Evolutionary conservation across 1,284 basidiomycete species (phyloP).

Genomic region (Ceratobasidium sp.): DNA sequence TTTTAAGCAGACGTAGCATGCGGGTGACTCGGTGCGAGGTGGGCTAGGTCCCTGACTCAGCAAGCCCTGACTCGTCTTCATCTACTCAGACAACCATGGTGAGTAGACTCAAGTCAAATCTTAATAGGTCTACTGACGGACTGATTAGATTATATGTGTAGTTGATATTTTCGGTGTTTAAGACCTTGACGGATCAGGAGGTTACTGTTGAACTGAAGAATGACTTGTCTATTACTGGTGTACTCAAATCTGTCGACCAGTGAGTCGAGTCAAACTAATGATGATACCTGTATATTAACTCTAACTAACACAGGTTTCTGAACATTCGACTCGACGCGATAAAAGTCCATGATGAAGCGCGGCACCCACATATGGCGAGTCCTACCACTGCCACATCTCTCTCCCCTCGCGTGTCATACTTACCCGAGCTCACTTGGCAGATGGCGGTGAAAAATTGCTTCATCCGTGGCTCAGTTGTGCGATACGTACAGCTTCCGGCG

Average conservation of each 20-base stretch:
- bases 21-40: conserved; percentile 15
- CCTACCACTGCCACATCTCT: not conserved
- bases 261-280: conserved; percentile 58
- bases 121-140: conserved; percentile 25
- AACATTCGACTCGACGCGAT: conserved; percentile 98
- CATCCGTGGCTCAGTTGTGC: conserved; percentile 97
- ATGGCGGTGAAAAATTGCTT: conserved; percentile 99
- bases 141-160: conserved; percentile 52
- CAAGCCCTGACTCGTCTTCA: conserved; percentile 18
- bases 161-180: conserved; percentile 99
- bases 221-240: conserved; percentile 96
- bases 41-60: not conserved
- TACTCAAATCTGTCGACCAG: conserved; percentile 98
- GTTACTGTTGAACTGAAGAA: conserved; percentile 99
- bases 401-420: not conserved
- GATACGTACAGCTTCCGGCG: conserved; percentile 94
- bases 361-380: conserved; percentile 96
- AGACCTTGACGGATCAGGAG: conserved; percentile 96
- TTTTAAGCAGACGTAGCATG: conserved; percentile 26
- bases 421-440: conserved; percentile 59
- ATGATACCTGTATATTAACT: not conserved
- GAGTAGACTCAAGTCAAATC: not conserved
- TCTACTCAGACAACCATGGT: conserved; percentile 22
- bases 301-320: conserved; percentile 74
- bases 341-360: conserved; percentile 88